A percentile compares a stretch with the other conserved stretches of the same genome.
These are phyloP conservation scores for Carnegiea gigantea DNA, from an alignment of 179 eudicot species.

Conservation along the genomic window DNA sequence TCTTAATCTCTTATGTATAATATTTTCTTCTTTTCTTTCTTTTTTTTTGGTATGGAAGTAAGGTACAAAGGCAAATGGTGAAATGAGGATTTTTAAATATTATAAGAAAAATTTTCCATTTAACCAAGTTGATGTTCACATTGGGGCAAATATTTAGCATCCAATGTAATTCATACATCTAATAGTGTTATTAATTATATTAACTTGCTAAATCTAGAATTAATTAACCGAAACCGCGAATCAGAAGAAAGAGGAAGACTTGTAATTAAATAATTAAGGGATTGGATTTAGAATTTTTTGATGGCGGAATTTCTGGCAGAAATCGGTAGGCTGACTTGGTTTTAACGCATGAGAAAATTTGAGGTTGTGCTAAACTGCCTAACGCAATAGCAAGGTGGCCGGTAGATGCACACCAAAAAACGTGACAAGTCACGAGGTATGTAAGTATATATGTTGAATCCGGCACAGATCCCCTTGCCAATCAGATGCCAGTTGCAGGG, in stretches of 20 bases:
- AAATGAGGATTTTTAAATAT: too few species aligned
- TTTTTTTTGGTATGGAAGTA: too few species aligned
- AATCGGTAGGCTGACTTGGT: not conserved
- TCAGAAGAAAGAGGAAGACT: not conserved
- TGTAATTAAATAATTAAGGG: not conserved
- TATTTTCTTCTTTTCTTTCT: too few species aligned
- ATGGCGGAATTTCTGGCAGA: too few species aligned
- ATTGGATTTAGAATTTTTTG: not conserved
- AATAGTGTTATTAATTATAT: too few species aligned
- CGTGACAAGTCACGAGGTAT: constrained; percentile 21
- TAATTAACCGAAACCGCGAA: not conserved
- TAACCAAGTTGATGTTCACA: too few species aligned
- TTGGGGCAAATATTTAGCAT: too few species aligned
- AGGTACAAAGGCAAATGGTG: too few species aligned
- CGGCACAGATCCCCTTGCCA: not conserved
- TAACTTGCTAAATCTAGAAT: not conserved
- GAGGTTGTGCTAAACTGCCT: constrained; percentile 29
- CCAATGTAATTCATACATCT: too few species aligned
- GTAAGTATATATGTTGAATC: not conserved
- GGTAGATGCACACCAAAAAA: constrained; percentile 17
- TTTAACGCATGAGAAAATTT: not conserved
- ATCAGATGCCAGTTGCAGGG: not conserved
- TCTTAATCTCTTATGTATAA: too few species aligned
- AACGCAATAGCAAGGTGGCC: constrained; percentile 9
- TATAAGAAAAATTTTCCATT: too few species aligned